Evolutionary conservation across 352 stramenopile genomes (phyloP).

Genomic region (Phytophthora litchii): DNA sequence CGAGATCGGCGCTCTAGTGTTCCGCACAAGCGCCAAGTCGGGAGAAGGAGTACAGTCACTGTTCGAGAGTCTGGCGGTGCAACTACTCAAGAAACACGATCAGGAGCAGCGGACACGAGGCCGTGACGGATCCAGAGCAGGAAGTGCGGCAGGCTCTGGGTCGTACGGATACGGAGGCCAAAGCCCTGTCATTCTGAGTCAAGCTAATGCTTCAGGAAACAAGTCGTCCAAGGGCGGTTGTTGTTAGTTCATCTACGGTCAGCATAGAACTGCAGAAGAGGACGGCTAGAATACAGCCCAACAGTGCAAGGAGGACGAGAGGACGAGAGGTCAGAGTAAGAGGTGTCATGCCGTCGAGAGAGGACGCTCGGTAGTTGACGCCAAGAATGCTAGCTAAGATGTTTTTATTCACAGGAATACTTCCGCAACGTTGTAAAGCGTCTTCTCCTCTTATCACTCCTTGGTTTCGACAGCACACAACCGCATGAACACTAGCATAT

Average conservation of each 20-base stretch:
- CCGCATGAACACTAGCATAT: slow-evolving; percentile 7
- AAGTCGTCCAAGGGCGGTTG: slow-evolving; percentile 43
- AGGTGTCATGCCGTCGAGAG: slow-evolving; percentile 16
- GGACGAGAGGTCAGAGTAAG: slow-evolving; percentile 7
- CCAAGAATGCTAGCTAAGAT: slow-evolving; percentile 34
- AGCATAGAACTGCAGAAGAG: slow-evolving; percentile 16
- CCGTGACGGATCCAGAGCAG: slow-evolving; percentile 51
- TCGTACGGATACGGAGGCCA: slow-evolving; percentile 41
- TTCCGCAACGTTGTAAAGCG: slow-evolving; percentile 9
- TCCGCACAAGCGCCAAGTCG: slow-evolving; percentile 82
- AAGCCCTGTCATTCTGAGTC: slow-evolving; percentile 43
- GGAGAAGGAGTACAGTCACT: slow-evolving; percentile 77
- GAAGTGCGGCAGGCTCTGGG: slow-evolving; percentile 23
- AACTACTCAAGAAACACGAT: slow-evolving; percentile 82
- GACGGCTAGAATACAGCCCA: background rate
- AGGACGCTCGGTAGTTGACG: slow-evolving; percentile 16
- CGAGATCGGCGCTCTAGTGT: slow-evolving; percentile 85
- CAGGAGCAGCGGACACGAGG: slow-evolving; percentile 56
- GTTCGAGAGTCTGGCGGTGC: slow-evolving; percentile 74
- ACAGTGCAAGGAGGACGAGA: slow-evolving; percentile 7
- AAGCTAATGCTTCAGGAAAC: slow-evolving; percentile 23
- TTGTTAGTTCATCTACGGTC: slow-evolving; percentile 34
- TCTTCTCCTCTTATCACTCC: background rate
- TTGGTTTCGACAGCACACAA: background rate
- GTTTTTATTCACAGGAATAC: slow-evolving; percentile 39